Conservation (phyloP, 2,329 filamentous ascomycete species). For the Fusarium vanettenii region DNA sequence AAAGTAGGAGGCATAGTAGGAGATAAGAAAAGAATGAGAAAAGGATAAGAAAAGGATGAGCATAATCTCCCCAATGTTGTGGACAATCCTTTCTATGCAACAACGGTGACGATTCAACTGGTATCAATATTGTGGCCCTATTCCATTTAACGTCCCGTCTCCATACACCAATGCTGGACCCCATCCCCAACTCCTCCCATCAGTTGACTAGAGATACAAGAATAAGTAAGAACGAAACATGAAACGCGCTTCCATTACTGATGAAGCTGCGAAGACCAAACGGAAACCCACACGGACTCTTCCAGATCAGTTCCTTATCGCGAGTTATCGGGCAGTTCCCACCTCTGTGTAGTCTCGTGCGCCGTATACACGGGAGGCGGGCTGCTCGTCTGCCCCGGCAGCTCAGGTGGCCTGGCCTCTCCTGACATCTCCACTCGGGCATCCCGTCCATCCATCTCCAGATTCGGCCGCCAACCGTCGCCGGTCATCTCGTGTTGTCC, state of each 20-base stretch:
- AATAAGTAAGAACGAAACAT: not conserved
- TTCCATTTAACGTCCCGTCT: not conserved
- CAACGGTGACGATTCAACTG: not conserved
- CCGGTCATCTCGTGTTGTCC: slow-evolving; percentile 40
- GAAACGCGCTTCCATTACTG: not conserved
- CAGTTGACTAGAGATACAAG: not conserved
- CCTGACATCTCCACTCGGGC: slow-evolving; percentile 32
- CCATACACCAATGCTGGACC: not conserved
- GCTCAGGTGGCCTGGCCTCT: slow-evolving; percentile 27
- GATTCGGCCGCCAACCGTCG: slow-evolving; percentile 23
- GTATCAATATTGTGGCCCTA: not conserved
- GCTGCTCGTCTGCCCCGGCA: slow-evolving; percentile 23
- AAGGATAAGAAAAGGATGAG: not conserved
- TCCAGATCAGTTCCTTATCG: not conserved
- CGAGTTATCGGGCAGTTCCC: slow-evolving; percentile 41
- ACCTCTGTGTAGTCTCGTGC: slow-evolving; percentile 25
- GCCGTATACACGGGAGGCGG: slow-evolving; percentile 22
- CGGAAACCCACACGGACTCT: not conserved
- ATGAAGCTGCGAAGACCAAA: not conserved
- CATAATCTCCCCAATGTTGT: not conserved
- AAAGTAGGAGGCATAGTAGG: not conserved
- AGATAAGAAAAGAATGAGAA: not conserved
- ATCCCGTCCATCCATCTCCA: slow-evolving; percentile 38
- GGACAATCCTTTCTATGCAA: not conserved
- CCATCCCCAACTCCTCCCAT: not conserved